These are phyloP conservation scores for Pseudogymnoascus sp. DNA, from an alignment of 2,329 filamentous ascomycete species.

Conservation along the genomic window DNA sequence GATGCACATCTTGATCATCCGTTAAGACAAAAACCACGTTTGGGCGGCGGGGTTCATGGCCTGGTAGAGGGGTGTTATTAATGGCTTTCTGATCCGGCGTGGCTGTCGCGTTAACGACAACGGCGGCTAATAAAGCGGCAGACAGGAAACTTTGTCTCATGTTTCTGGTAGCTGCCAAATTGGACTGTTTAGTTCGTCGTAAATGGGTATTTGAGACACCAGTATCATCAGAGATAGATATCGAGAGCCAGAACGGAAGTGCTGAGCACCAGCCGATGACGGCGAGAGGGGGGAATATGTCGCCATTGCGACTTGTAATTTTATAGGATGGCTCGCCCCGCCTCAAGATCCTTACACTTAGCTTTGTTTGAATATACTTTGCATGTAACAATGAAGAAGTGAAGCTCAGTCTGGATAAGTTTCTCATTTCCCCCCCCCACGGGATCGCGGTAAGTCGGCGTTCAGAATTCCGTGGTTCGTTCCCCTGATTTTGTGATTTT, in stretches of 20 bases:
- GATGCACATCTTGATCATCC: slow-evolving; percentile 57
- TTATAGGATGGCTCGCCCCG: background rate
- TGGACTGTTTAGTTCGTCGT: background rate
- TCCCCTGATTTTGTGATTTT: background rate
- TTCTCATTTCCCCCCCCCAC: background rate
- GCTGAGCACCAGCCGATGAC: background rate
- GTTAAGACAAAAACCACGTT: slow-evolving; percentile 59
- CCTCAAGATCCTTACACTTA: background rate
- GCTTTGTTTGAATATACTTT: background rate
- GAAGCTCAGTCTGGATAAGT: background rate
- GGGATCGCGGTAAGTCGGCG: background rate
- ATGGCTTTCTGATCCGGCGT: slow-evolving; percentile 12
- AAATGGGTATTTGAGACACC: background rate
- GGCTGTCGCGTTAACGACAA: slow-evolving; percentile 13
- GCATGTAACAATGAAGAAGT: background rate
- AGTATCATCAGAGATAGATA: background rate
- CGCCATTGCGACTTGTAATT: background rate
- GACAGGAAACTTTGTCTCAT: slow-evolving; percentile 12
- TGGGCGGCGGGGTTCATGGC: slow-evolving; percentile 23
- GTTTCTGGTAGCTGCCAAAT: background rate
- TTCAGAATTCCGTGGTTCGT: background rate
- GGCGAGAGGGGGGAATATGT: background rate
- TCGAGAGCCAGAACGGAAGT: background rate
- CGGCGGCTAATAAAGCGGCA: slow-evolving; percentile 9
- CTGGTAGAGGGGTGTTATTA: background rate